Evolutionary conservation across 345 rosid genomes (phyloP).

Genomic region (Litchi chinensis): DNA sequence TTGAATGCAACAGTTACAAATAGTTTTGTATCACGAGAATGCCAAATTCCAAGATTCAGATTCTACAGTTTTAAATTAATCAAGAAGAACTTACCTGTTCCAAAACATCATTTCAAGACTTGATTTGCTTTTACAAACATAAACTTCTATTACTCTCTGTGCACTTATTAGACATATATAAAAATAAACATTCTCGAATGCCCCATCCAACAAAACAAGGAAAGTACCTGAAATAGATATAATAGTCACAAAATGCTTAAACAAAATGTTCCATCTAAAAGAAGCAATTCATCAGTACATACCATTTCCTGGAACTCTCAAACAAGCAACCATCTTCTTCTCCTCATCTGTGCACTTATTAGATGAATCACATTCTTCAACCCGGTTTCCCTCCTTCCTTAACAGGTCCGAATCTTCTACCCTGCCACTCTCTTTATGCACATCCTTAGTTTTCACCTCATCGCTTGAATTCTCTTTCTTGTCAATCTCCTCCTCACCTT

Average conservation of each 20-base stretch:
- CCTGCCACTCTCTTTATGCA: slow-evolving; percentile 18
- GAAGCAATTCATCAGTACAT: slow-evolving; percentile 12
- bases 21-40: background rate
- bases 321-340: slow-evolving; percentile 68
- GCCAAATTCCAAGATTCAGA: background rate
- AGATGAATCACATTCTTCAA: slow-evolving; percentile 71
- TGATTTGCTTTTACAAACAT: background rate
- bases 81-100: background rate
- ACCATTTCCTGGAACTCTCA: slow-evolving; percentile 84
- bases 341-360: slow-evolving; percentile 57
- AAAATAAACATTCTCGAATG: background rate
- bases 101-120: background rate
- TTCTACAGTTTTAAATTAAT: background rate
- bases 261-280: background rate
- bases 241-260: background rate
- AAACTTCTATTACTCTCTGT: background rate
- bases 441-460: slow-evolving; percentile 17
- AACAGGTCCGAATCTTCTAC: slow-evolving; percentile 14
- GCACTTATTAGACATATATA: background rate
- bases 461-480: slow-evolving; percentile 14
- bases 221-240: background rate
- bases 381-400: slow-evolving; percentile 41
- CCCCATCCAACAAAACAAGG: background rate
- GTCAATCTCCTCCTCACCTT: slow-evolving; percentile 14
- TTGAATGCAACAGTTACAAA: background rate